These are phyloP conservation scores for Colletotrichum chlorophyti DNA, from an alignment of 2,329 filamentous ascomycete genomes.

Conservation along the genomic window DNA sequence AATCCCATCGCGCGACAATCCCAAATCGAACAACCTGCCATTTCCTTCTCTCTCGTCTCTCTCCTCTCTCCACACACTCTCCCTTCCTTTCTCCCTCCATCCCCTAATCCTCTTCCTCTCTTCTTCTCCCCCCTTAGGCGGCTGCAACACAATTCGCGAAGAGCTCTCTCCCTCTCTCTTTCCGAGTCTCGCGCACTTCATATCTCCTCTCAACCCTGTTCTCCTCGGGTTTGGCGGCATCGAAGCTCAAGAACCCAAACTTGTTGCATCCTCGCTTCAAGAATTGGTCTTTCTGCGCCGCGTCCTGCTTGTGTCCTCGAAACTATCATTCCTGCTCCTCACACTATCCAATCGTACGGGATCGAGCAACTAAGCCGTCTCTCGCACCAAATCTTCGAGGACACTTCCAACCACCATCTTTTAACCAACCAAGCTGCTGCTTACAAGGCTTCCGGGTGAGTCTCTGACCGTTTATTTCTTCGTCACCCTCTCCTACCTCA, in stretches of 20 bases:
- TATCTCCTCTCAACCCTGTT: too few relatives aligned
- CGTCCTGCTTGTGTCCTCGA: too few relatives aligned
- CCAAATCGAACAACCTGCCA: slow-evolving; percentile 24
- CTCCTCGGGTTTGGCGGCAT: too few relatives aligned
- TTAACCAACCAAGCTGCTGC: slow-evolving; percentile 2
- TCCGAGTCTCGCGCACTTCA: too few relatives aligned
- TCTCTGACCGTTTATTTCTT: slow-evolving; percentile 20
- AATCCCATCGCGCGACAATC: slow-evolving; percentile 23
- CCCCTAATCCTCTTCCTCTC: slow-evolving; percentile 14
- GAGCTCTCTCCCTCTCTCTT: background rate
- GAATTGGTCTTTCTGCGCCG: too few relatives aligned
- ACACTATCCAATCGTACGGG: background rate
- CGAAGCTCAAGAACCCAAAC: too few relatives aligned
- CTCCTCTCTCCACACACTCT: background rate
- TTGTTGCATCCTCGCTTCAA: background rate
- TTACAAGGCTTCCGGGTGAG: slow-evolving; percentile 11
- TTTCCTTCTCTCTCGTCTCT: slow-evolving; percentile 6
- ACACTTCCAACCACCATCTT: background rate
- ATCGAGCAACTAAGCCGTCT: background rate
- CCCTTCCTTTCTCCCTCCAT: slow-evolving; percentile 1
- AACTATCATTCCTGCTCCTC: background rate
- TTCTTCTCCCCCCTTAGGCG: slow-evolving; percentile 20
- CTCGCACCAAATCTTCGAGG: background rate
- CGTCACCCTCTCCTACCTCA: slow-evolving; percentile 2
- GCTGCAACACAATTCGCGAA: too few relatives aligned